phyloP scores from a whole-genome alignment of 2,329 filamentous ascomycete genomes.

The Aspergillus felis region DNA sequence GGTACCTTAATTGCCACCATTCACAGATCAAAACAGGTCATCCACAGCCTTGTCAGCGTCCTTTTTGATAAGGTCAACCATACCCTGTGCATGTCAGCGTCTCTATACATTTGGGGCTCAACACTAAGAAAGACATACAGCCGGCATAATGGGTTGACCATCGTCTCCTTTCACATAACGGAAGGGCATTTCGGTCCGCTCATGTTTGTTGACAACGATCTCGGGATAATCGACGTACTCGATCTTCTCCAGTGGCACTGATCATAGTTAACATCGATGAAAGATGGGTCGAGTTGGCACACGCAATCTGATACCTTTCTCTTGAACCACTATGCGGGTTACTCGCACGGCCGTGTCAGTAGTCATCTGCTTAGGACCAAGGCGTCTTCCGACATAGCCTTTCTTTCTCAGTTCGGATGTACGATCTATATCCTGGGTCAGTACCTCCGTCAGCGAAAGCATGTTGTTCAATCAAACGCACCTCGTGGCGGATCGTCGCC shows the following conservation, averaged over 20 bases:
- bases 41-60: conserved; percentile 90
- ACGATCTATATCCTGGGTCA: conserved; percentile 59
- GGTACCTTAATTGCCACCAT: background rate
- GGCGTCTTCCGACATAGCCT: conserved; percentile 78
- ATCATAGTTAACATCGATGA: conserved; percentile 6
- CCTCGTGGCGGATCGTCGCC: conserved; percentile 92
- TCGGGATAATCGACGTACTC: conserved; percentile 85
- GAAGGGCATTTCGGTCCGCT: conserved; percentile 97
- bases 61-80: conserved; percentile 88
- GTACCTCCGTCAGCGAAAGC: background rate
- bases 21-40: conserved; percentile 63
- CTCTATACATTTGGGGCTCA: conserved; percentile 11
- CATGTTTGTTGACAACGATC: conserved; percentile 81
- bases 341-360: conserved; percentile 96
- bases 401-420: conserved; percentile 95
- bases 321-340: conserved; percentile 81
- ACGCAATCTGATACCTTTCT: conserved; percentile 57
- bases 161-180: conserved; percentile 78
- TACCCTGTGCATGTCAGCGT: conserved; percentile 60
- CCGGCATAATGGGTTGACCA: conserved; percentile 84
- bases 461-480: conserved; percentile 41
- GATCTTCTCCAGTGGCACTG: conserved; percentile 74
- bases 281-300: background rate
- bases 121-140: conserved; percentile 55
- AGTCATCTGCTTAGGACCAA: conserved; percentile 95